Percentiles rank a stretch among this genome's conserved stretches.
phyloP scores from a whole-genome alignment of 2,329 filamentous ascomycete species.

The Akanthomyces muscarius region DNA sequence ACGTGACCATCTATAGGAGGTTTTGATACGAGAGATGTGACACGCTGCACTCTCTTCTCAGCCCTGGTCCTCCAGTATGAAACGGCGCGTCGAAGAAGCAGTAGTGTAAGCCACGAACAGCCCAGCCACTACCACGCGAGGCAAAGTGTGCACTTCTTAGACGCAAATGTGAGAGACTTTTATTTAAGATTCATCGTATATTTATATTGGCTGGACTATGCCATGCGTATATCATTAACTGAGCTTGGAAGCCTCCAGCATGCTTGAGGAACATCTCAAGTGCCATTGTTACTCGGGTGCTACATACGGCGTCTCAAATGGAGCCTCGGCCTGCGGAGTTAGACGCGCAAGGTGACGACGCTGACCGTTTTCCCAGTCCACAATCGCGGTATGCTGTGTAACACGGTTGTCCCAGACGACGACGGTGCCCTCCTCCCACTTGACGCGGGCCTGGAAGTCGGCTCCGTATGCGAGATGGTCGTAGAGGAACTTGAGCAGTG shows the following conservation, averaged over 20 bases:
- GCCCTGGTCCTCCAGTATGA: too few species aligned
- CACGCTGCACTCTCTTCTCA: too few species aligned
- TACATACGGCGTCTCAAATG: constrained; percentile 18
- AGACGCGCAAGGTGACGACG: constrained; percentile 70
- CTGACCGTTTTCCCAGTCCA: constrained; percentile 72
- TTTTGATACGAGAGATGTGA: too few species aligned
- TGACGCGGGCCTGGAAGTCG: constrained; percentile 63
- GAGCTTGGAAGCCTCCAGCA: neutral
- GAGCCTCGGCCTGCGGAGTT: constrained; percentile 67
- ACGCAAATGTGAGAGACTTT: too few species aligned
- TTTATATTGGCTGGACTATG: neutral
- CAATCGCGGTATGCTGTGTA: constrained; percentile 66
- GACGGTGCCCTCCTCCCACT: constrained; percentile 69
- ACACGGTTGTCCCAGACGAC: constrained; percentile 80
- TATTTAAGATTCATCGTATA: neutral
- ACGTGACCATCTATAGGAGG: neutral
- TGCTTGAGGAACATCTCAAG: neutral
- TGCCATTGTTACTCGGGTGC: constrained; percentile 4
- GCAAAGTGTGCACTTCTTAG: too few species aligned
- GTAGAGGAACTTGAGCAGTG: constrained; percentile 62
- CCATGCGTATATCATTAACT: neutral
- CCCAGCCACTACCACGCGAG: too few species aligned
- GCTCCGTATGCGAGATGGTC: constrained; percentile 43
- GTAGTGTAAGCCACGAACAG: too few species aligned
- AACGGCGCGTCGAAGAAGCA: too few species aligned